These are phyloP conservation scores for Ceratocystis huliohia DNA, from an alignment of 2,329 filamentous ascomycete genomes.

Conservation along the genomic window DNA sequence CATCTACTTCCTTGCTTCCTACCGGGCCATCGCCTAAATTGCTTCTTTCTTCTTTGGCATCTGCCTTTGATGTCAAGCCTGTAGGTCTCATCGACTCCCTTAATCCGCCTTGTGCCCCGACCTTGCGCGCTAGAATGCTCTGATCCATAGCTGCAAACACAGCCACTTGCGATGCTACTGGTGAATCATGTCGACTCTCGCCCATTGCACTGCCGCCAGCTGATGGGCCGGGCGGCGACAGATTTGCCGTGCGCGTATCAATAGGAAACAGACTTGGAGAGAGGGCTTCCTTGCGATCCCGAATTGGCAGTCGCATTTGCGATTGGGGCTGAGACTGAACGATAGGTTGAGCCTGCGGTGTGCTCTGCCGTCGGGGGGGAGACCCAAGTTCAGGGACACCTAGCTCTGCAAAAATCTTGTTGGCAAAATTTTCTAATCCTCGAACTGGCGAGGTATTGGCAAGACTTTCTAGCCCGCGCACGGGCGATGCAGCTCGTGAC, in stretches of 20 bases:
- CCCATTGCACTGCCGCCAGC: constrained; percentile 11
- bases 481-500: constrained; percentile 36
- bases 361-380: constrained; percentile 25
- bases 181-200: constrained; percentile 13
- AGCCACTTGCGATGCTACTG: constrained; percentile 39
- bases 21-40: neutral
- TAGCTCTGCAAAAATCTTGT: constrained; percentile 48
- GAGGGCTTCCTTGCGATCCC: constrained; percentile 36
- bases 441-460: constrained; percentile 6
- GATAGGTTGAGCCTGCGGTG: constrained; percentile 32
- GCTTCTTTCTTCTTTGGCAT: constrained; percentile 19
- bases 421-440: constrained; percentile 47
- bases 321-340: neutral
- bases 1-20: neutral
- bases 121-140: constrained; percentile 43
- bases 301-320: constrained; percentile 20
- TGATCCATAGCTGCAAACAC: constrained; percentile 54
- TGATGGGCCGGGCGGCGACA: constrained; percentile 10
- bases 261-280: constrained; percentile 13
- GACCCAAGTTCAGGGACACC: constrained; percentile 34
- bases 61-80: constrained; percentile 23
- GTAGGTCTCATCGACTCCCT: constrained; percentile 22
- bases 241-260: constrained; percentile 10
- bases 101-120: constrained; percentile 36
- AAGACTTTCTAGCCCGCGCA: constrained; percentile 32